Evolutionary conservation across 345 rosid genomes (phyloP), one percentile per base, ranked within the genome.

Genomic region (Aurinia saxatilis): DNA sequence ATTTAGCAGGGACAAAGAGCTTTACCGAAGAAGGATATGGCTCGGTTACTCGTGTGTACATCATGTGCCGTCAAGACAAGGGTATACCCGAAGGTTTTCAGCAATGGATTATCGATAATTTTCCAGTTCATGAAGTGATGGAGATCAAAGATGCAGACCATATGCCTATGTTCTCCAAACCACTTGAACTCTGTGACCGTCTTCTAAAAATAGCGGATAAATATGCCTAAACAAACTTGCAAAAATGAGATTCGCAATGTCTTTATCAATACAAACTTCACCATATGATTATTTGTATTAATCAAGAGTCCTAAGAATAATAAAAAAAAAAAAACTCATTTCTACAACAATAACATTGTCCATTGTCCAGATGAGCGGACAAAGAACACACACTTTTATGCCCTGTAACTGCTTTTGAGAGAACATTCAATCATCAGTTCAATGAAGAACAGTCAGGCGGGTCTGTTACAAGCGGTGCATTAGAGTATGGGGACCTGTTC

Each of bases 101-200:
- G 27, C 34, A 44, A 6, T 77, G 76, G 74, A 71, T 67, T 45
- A 68, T 77, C 25, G 45, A 34, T 0, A 65, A 70, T 39, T 60
- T 60, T 21, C 60, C 54, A 1, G 27, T 45, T 0, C 14, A 79
- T 17, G 69, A 79, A 36, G 79, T 73, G 37, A 52, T 38, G 34
- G 57, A 49, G 59, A 77, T 82, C 16, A 10, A 33, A 10, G 75
- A 61, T 39, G 65, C 79, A 3, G 79, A 66, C 57, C 86, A 79
- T 35, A 77, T 77, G 85, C 18, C 67, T 13, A 73, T 78, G 74
- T 11, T 69, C 5, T 76, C 79, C 2, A 73, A 65, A 41, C 79
- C 83, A 10, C 25, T 31, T 4, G 65, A 77, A 41, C 62, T 82
- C 1, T 33, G 54, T 25, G 49, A 16, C 8, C 41, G 7, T 50